These are phyloP conservation scores for Keithomyces neogunnii DNA, from an alignment of 2,329 filamentous ascomycete genomes.

Conservation along the genomic window DNA sequence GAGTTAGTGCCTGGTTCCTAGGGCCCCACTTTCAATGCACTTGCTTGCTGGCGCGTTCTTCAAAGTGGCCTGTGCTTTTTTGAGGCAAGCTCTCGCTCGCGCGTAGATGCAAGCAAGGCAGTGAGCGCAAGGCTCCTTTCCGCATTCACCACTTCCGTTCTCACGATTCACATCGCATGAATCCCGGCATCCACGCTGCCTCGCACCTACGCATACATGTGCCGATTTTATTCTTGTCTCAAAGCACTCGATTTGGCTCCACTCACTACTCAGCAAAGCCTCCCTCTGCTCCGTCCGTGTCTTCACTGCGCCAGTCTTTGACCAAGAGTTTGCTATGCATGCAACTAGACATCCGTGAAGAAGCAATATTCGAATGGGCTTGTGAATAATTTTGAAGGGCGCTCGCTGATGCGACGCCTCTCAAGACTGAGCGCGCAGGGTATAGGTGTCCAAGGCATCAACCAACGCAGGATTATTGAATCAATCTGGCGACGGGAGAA, in stretches of 20 bases:
- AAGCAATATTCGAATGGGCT: conserved; percentile 1
- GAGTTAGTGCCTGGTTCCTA: too few relatives aligned
- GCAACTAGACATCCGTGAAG: background rate
- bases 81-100: background rate
- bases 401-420: conserved; percentile 5
- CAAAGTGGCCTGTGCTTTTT: background rate
- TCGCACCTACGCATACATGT: background rate
- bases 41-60: background rate
- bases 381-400: background rate
- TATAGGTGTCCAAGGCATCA: background rate
- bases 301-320: background rate
- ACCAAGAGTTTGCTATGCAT: conserved; percentile 1
- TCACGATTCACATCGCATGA: background rate
- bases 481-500: background rate
- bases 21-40: background rate
- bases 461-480: background rate
- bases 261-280: background rate
- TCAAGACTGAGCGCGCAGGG: conserved; percentile 1
- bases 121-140: background rate
- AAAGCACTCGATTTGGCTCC: background rate
- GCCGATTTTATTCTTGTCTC: background rate
- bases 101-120: background rate
- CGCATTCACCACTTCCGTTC: background rate
- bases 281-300: background rate
- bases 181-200: background rate